phyloP scores from a whole-genome alignment of 768 basidiomycete species.

The Pleurotus salmoneostramineus region DNA sequence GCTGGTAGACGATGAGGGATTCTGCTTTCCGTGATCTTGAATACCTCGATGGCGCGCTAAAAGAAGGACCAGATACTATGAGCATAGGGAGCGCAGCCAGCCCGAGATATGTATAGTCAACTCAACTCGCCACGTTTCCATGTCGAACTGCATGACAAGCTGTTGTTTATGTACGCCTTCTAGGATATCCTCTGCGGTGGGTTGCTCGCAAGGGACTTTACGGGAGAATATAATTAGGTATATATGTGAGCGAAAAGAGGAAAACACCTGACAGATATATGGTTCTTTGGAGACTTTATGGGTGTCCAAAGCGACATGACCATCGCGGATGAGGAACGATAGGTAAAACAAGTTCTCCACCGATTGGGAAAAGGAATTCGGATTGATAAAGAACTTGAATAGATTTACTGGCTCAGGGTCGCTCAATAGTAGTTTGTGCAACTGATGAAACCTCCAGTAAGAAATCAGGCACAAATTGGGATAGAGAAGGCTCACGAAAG shows the following conservation, averaged over 20 bases:
- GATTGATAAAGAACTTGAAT: conserved; percentile 88
- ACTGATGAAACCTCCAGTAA: conserved; percentile 29
- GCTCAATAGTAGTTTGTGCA: conserved; percentile 54
- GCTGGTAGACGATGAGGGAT: no score
- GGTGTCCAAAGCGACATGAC: conserved; percentile 70
- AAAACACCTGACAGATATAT: conserved; percentile 38
- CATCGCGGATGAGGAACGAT: conserved; percentile 88
- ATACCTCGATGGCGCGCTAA: no score
- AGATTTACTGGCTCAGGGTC: conserved; percentile 60
- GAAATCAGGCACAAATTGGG: not conserved
- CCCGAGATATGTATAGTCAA: no score
- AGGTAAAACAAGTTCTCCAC: conserved; percentile 97
- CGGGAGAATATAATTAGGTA: no score
- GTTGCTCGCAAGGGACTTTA: conserved; percentile 48
- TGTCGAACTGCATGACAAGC: conserved; percentile 88
- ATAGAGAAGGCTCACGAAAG: conserved; percentile 41
- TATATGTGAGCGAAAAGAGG: no score
- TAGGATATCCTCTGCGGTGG: conserved; percentile 56
- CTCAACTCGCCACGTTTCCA: conserved; percentile 79
- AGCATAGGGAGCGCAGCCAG: no score
- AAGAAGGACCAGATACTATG: no score
- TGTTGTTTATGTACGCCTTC: conserved; percentile 69
- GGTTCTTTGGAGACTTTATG: conserved; percentile 56
- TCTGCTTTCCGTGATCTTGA: no score
- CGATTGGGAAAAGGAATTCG: conserved; percentile 85